Percentiles rank a stretch among this genome's conserved stretches.
phyloP scores from a whole-genome alignment of 2,329 filamentous ascomycete genomes.

The Domatiomyces catenatus region DNA sequence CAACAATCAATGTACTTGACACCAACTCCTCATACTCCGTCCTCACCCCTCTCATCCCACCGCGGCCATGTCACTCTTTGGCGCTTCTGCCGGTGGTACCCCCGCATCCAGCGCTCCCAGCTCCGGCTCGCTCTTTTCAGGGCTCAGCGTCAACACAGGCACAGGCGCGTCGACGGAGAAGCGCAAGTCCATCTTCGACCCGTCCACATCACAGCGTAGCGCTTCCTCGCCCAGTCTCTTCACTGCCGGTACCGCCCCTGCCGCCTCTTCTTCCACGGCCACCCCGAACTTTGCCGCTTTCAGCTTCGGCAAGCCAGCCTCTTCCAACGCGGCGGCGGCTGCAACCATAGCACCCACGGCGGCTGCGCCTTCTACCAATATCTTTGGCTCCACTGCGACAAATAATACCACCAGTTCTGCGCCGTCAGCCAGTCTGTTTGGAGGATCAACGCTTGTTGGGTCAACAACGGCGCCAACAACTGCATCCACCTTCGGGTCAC shows the following conservation, averaged over 20 bases:
- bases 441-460: neutral
- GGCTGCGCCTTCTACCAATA: neutral
- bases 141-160: constrained; percentile 12
- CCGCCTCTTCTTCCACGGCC: neutral
- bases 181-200: constrained; percentile 17
- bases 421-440: neutral
- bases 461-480: too few species aligned
- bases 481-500: neutral
- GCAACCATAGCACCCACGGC: neutral
- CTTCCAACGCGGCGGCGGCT: constrained; percentile 2
- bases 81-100: constrained; percentile 6
- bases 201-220: constrained; percentile 9
- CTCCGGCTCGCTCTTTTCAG: constrained; percentile 8
- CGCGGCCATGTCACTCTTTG: constrained; percentile 14
- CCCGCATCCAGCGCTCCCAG: constrained; percentile 1
- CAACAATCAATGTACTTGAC: neutral
- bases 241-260: neutral
- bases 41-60: neutral
- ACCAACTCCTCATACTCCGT: neutral
- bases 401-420: constrained; percentile 2
- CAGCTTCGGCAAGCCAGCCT: constrained; percentile 4
- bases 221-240: neutral
- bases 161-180: constrained; percentile 12
- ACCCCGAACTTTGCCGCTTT: constrained; percentile 3
- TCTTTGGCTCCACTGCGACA: neutral